Conservation (phyloP, 2,329 filamentous ascomycete species). For the Penicillium paneum region DNA sequence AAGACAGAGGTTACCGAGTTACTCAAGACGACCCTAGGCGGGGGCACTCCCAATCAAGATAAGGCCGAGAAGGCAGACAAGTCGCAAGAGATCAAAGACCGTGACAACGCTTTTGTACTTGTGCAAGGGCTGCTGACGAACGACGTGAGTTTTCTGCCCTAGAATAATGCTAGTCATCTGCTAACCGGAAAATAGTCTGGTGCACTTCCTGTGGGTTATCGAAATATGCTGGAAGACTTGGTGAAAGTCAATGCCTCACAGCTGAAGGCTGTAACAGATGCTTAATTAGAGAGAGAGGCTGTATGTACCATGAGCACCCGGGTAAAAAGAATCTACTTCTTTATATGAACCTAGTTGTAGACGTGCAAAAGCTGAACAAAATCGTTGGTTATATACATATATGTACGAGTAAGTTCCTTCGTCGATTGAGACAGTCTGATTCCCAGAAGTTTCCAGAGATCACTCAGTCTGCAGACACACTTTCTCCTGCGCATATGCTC, state of each 20-base stretch:
- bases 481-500: conserved; percentile 52
- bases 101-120: conserved; percentile 42
- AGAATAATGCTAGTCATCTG: conserved; percentile 17
- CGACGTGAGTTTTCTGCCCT: conserved; percentile 31
- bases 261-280: conserved; percentile 12
- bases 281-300: not conserved
- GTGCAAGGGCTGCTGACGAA: conserved; percentile 39
- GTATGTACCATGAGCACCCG: not conserved
- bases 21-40: conserved; percentile 33
- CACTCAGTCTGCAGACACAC: conserved; percentile 40
- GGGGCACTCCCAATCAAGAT: conserved; percentile 13
- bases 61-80: conserved; percentile 18
- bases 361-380: not conserved
- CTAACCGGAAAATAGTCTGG: conserved; percentile 25
- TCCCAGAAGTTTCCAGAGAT: not conserved
- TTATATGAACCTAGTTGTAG: not conserved
- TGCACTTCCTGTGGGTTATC: conserved; percentile 27
- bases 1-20: conserved; percentile 34
- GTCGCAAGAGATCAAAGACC: conserved; percentile 36
- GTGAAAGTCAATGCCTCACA: conserved; percentile 26
- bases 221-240: conserved; percentile 29
- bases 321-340: not conserved
- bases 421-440: not conserved
- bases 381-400: not conserved
- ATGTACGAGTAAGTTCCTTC: not conserved